Evolutionary conservation across 768 basidiomycete species (phyloP).

Genomic region (Psilocybe azurescens): DNA sequence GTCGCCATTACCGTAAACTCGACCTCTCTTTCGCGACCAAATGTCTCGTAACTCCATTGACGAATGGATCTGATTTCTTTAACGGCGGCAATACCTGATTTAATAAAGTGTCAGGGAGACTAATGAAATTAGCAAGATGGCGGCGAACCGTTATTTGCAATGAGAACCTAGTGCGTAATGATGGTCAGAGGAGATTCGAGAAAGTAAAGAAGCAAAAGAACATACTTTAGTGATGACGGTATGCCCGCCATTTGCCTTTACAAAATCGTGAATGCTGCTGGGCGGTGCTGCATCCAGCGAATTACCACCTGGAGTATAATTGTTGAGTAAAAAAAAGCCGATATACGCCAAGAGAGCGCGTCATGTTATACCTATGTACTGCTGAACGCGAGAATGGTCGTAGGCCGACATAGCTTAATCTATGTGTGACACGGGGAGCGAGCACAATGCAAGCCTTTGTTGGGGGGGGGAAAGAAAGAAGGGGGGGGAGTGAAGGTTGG

Average conservation of each 20-base stretch:
- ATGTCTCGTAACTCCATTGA: conserved; percentile 99
- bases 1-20: conserved; percentile 99
- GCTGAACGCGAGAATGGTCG: conserved; percentile 60
- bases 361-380: conserved; percentile 50
- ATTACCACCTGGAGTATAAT: conserved; percentile 76
- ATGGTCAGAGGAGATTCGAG: conserved; percentile 6
- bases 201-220: conserved; percentile 11
- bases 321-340: conserved; percentile 20
- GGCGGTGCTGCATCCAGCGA: conserved; percentile 83
- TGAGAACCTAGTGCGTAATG: conserved; percentile 73
- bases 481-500: conserved; percentile 19
- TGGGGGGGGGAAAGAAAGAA: conserved; percentile 18
- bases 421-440: conserved; percentile 22
- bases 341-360: conserved; percentile 6
- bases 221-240: conserved; percentile 97
- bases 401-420: conserved; percentile 49
- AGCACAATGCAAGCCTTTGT: conserved; percentile 21
- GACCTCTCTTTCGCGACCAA: conserved; percentile 93
- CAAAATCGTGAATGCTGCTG: conserved; percentile 87
- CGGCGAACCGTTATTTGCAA: conserved; percentile 91
- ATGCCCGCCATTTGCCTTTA: conserved; percentile 90
- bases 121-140: not conserved
- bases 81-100: conserved; percentile 94
- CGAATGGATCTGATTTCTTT: conserved; percentile 99
- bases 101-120: conserved; percentile 8